Base-by-base conservation (phyloP, 2,329 filamentous ascomycete species). In the Thermothelomyces thermophilus region DNA sequence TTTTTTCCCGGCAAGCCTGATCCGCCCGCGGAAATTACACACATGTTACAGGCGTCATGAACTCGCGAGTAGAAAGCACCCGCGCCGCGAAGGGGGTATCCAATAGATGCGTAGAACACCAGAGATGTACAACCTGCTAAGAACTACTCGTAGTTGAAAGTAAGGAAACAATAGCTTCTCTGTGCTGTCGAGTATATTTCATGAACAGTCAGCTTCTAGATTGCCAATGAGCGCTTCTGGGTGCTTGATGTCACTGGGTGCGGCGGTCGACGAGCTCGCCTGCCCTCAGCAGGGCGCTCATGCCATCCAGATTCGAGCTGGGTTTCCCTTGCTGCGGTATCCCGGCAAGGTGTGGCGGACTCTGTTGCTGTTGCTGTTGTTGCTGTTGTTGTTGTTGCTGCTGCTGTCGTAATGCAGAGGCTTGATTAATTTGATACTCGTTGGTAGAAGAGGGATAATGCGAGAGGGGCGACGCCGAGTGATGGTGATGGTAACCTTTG, bases 191-290 rank as follows among this genome's bases (percentile, higher is more conserved):
- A 35, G 13, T 35, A 11, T 35, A 9, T 35, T 16, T 16, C 6
- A n/a, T n/a, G n/a, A n/a, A 11, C 8, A 35, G 16, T n/a, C 13
- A 35, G 33, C 13, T 16, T 16, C 33, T 35, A 10, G 13, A 35
- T 11, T 35, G 13, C 13, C 6, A 16, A 14, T n/a, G 6, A 14
- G 16, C 33, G 16, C 3, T 11, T 9, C 13, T 11, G 13, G 16
- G 33, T 35, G 13, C 10, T n/a, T n/a, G n/a, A 30, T n/a, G n/a
- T 40, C 44, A 60, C 4, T 55, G 50, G 9, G 54, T 55, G 45
- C 70, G 66, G 36, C 72, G 71, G 50, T 75, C 74, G 34, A 82
- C 76, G 53, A 83, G 77, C 57, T 82, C 79, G 28, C 79, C 77
- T 9, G 80, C 80, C 53, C 70, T 71, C 1, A 83, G 62, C 10